Conservation (phyloP, 2,329 filamentous ascomycete species). For the Fragosphaeria purpurea region DNA sequence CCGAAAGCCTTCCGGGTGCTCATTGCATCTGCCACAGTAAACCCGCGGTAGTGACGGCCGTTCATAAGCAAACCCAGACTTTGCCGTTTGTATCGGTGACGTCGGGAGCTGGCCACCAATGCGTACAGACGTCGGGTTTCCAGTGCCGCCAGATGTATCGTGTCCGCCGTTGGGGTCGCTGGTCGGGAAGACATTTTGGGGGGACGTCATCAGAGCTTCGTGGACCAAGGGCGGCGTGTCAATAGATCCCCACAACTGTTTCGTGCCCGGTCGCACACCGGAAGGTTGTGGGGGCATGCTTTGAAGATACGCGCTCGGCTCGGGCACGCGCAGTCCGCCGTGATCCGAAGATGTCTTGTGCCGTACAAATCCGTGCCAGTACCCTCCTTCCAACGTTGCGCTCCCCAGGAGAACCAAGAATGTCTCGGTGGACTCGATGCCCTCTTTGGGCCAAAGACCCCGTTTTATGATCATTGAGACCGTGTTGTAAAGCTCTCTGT, state of each 20-base stretch:
- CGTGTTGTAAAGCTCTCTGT: slow-evolving; percentile 33
- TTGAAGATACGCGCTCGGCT: too few species aligned
- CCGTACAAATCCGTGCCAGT: slow-evolving; percentile 32
- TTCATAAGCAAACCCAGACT: slow-evolving; percentile 36
- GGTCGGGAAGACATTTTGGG: slow-evolving; percentile 18
- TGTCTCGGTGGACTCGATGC: slow-evolving; percentile 36
- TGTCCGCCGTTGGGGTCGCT: slow-evolving; percentile 17
- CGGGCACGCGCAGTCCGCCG: not conserved
- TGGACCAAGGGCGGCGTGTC: too few species aligned
- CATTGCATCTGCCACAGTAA: slow-evolving; percentile 59
- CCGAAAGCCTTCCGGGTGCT: slow-evolving; percentile 70
- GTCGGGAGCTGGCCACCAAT: slow-evolving; percentile 29
- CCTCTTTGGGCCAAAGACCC: slow-evolving; percentile 35
- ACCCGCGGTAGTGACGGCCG: slow-evolving; percentile 48
- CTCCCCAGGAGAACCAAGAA: slow-evolving; percentile 41
- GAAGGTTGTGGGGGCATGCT: too few species aligned
- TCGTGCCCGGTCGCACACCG: too few species aligned
- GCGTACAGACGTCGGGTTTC: slow-evolving; percentile 32
- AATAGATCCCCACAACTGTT: too few species aligned
- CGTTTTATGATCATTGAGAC: slow-evolving; percentile 36
- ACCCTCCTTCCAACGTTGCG: slow-evolving; percentile 26
- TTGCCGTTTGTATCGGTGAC: slow-evolving; percentile 31
- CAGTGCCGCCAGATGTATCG: slow-evolving; percentile 26
- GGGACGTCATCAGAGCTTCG: slow-evolving; percentile 21
- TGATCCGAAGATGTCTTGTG: slow-evolving; percentile 16